Evolutionary conservation across 2,329 filamentous ascomycete species (phyloP), one percentile per base, ranked within the genome.

Genomic region (Aspergillus sp.): DNA sequence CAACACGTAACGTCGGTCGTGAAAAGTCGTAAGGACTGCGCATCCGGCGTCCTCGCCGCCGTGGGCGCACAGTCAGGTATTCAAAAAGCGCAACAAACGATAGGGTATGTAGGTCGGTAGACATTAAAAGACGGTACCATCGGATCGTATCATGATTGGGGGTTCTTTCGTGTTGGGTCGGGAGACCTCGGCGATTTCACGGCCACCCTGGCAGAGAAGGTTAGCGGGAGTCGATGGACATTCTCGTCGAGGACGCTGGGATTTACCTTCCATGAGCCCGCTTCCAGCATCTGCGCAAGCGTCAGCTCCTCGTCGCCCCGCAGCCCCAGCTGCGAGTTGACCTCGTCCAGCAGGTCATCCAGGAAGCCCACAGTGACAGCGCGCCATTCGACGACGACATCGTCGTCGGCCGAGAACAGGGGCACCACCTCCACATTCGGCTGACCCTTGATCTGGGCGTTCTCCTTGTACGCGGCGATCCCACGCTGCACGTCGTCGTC

Each of bases 131-230:
- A 99, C 90, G 20, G 94, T 97, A 57, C 94, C 94, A 71, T 99
- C 94, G 59, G 91, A 96, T 61, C 96, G 83, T 64, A 97, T 97
- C 76, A 97, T 86, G 67, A 99, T 97, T 4, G 94, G 94, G 29
- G 93, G 91, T 70, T 96, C 91, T 76, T 94, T 96, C 48, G 94
- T 97, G 66, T 97, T 97, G 19, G 94, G 94, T 62, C 94, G 83
- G 62, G 91, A 93, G 59, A 97, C 91, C 76, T 97, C 93, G 58
- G 94, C 94, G 69, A 97, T 88, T 76, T 97, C 94, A 67, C 94
- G 87, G 54, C 94, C 94, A 64, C 93, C 93, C 92, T 85, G 58
- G 14, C 41, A 41, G 46, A 57, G 83, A 53, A 50, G 48, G 57
- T 68, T 66, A 65, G 67, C 36, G 31, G 48, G 31, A 36, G 59